Evolutionary conservation across 1,284 basidiomycete genomes (phyloP).

Genomic region (Ustilago hordei): DNA sequence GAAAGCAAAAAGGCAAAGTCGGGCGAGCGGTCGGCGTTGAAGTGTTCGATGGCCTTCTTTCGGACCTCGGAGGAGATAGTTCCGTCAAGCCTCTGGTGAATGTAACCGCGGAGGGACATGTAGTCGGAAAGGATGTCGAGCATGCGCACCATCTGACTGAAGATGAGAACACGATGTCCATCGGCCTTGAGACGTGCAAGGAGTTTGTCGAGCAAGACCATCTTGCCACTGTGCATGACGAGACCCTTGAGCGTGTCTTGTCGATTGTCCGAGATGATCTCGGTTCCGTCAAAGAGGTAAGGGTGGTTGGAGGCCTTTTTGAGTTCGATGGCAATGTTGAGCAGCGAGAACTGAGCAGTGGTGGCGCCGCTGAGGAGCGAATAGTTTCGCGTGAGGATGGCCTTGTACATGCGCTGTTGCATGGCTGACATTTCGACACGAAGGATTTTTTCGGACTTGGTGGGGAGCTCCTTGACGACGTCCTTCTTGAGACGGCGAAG

Average conservation of each 20-base stretch:
- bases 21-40: slow-evolving; percentile 80
- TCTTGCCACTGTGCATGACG: slow-evolving; percentile 72
- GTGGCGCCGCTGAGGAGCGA: slow-evolving; percentile 85
- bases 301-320: slow-evolving; percentile 81
- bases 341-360: slow-evolving; percentile 82
- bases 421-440: slow-evolving; percentile 97
- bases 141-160: slow-evolving; percentile 98
- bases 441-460: slow-evolving; percentile 97
- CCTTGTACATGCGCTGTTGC: slow-evolving; percentile 99
- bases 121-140: slow-evolving; percentile 99
- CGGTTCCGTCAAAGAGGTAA: slow-evolving; percentile 96
- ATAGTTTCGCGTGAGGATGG: slow-evolving; percentile 97
- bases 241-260: slow-evolving; percentile 77
- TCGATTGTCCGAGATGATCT: slow-evolving; percentile 78
- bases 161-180: slow-evolving; percentile 72
- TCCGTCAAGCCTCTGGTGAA: slow-evolving; percentile 82
- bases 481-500: slow-evolving; percentile 93
- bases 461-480: slow-evolving; percentile 95
- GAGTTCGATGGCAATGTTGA: slow-evolving; percentile 70
- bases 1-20: slow-evolving; percentile 74
- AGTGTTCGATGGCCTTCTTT: slow-evolving; percentile 85
- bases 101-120: slow-evolving; percentile 88
- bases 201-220: slow-evolving; percentile 72
- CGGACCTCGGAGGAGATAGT: slow-evolving; percentile 81
- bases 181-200: slow-evolving; percentile 71